These are phyloP conservation scores for Bruguiera sexangula DNA, from an alignment of 345 rosid species.

Conservation along the genomic window DNA sequence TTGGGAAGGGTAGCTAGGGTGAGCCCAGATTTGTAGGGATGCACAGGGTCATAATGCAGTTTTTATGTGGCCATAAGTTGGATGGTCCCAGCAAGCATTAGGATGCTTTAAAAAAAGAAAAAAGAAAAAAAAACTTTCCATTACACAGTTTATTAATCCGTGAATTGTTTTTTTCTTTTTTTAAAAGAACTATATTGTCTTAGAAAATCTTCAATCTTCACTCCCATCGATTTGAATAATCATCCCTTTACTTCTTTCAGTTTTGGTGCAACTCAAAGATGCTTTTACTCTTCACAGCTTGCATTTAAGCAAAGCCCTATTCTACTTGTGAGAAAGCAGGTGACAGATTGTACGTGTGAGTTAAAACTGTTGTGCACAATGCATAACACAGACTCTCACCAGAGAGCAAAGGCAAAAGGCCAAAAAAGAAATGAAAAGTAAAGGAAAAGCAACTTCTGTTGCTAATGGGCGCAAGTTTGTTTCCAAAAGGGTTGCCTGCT, in stretches of 20 bases:
- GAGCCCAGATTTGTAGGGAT: background rate
- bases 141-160: too few species aligned
- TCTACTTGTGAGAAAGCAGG: background rate
- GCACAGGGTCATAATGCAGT: background rate
- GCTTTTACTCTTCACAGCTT: too few species aligned
- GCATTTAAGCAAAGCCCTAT: background rate
- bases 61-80: background rate
- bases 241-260: too few species aligned
- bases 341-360: background rate
- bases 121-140: too few species aligned
- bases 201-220: too few species aligned
- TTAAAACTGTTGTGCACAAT: too few species aligned
- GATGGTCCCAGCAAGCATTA: slow-evolving; percentile 1
- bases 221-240: too few species aligned
- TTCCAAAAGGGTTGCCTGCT: background rate
- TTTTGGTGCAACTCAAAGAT: too few species aligned
- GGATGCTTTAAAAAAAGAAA: too few species aligned
- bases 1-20: background rate
- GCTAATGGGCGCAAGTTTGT: background rate
- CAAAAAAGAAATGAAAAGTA: background rate
- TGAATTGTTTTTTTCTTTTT: too few species aligned
- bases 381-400: background rate
- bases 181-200: too few species aligned
- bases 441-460: background rate
- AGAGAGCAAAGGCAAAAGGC: background rate